Conservation (phyloP, 129 eudicot species). For the Ambrosia artemisiifolia region DNA sequence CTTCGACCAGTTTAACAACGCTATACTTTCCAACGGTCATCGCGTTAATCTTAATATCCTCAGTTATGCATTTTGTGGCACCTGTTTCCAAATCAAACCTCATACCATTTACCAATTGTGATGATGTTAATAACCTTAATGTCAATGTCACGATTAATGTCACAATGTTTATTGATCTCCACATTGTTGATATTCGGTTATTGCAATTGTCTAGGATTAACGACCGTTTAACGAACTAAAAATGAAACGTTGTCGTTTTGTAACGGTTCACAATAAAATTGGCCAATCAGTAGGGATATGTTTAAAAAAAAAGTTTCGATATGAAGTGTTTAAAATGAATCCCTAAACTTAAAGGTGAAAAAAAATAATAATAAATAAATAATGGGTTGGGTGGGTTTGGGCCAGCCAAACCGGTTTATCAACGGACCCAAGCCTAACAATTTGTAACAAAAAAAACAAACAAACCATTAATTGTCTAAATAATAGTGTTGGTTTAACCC, state of each 20-base stretch:
- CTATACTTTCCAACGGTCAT: constrained; percentile 73
- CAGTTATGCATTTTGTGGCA: constrained; percentile 61
- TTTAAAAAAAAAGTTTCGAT: not conserved
- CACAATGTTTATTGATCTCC: constrained; percentile 23
- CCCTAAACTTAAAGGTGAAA: no score
- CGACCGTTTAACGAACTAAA: constrained; percentile 23
- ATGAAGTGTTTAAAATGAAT: no score
- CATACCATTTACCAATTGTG: constrained; percentile 35
- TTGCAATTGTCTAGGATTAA: constrained; percentile 18
- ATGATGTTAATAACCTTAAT: constrained; percentile 22
- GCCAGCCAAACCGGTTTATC: no score
- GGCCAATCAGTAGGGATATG: not conserved
- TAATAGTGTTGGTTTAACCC: no score
- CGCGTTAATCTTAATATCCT: constrained; percentile 52
- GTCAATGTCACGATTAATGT: not conserved
- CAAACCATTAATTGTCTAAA: no score
- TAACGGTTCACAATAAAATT: not conserved
- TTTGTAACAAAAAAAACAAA: no score
- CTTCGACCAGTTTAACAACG: constrained; percentile 49
- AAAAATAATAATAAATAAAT: no score
- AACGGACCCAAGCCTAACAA: no score
- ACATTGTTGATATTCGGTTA: constrained; percentile 25
- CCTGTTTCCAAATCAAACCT: constrained; percentile 63
- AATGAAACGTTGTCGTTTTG: constrained; percentile 6
- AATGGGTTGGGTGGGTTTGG: no score